Base-by-base conservation (phyloP, 768 basidiomycete species). In the Boletus huronensis region DNA sequence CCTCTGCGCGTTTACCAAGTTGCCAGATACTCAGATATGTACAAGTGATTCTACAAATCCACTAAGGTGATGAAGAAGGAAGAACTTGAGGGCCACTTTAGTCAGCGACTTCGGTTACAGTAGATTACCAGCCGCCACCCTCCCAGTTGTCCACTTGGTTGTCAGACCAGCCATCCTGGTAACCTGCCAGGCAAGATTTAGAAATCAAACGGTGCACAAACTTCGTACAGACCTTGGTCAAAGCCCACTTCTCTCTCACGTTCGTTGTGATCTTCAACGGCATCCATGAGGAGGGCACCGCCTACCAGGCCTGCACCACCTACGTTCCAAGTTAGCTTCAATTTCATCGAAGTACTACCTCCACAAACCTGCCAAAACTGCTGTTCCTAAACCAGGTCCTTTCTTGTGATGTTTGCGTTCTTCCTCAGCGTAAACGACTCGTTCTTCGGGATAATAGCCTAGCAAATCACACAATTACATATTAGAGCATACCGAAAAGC, bases 221-320 rank as follows among this genome's bases (percentile, higher is more conserved):
- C 29, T 40, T 21, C 19, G 43, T 36, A 53, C 58, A 25, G 31
- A 72, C 78, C 77, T 32, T 74, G 58, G 0, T 78, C 62, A 44
- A 64, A 79, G 0, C 66, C 75, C 2, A 63, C 25, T 7, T 72
- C 58, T 41, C 68, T 65, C 36, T 67, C 71, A 17, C 39, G 16
- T 0, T 75, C 73, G 31, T 77, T 46, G 44, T 77, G 71, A 54
- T 70, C 67, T 42, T 83, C 83, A 29, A 82, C 55, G 0, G 78
- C 81, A 42, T 82, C 74, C 34, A 63, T 78, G 36, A 88, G 62
- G 41, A 88, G 66, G 3, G 73, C 71, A 54, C 87, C 88, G 36
- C 81, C 86, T n/a, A 85, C 64, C n/a, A 88, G 65, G 54, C 84
- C 88, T 16, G 75, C 86, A 62, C 80, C 86, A 58, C 77, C 85